Percentiles rank a stretch among this genome's conserved stretches.
Conservation (phyloP, 257 asterid species). For the Przewalskia tangutica region DNA sequence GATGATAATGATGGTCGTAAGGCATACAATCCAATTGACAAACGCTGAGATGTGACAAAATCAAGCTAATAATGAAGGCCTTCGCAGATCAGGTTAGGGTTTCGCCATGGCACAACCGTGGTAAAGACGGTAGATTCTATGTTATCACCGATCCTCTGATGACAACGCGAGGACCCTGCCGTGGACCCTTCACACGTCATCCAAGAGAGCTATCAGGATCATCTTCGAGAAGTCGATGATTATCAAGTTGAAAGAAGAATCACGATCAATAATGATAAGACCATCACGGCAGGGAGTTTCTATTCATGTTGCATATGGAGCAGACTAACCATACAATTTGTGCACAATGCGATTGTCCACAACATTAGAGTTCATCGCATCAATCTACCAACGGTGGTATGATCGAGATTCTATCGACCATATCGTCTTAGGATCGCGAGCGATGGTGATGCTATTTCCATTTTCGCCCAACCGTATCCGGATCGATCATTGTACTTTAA, state of each 20-base stretch:
- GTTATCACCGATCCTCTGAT: slow-evolving; percentile 39
- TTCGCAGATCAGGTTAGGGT: slow-evolving; percentile 51
- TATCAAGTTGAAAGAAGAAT: slow-evolving; percentile 30
- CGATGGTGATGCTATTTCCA: slow-evolving; percentile 66
- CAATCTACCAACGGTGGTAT: slow-evolving; percentile 37
- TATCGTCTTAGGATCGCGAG: slow-evolving; percentile 46
- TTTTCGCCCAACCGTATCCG: slow-evolving; percentile 50
- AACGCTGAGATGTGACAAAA: slow-evolving; percentile 50
- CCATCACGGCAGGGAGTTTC: slow-evolving; percentile 63
- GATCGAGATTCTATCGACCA: slow-evolving; percentile 49
- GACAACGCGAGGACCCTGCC: slow-evolving; percentile 23
- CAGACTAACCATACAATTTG: slow-evolving; percentile 60
- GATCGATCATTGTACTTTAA: slow-evolving; percentile 61
- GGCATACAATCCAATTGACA: slow-evolving; percentile 62
- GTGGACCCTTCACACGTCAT: slow-evolving; percentile 50
- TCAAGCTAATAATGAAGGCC: slow-evolving; percentile 45
- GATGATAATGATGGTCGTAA: slow-evolving; percentile 16
- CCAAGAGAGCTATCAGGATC: slow-evolving; percentile 55
- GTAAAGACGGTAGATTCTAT: slow-evolving; percentile 32
- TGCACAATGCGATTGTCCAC: slow-evolving; percentile 55
- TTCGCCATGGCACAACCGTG: slow-evolving; percentile 42
- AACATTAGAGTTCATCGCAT: slow-evolving; percentile 53
- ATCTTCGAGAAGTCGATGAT: slow-evolving; percentile 28
- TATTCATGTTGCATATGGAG: slow-evolving; percentile 62
- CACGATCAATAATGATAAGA: slow-evolving; percentile 47